These are phyloP conservation scores for Tolypocladium guangdongense DNA, from an alignment of 2,329 filamentous ascomycete species.

Conservation along the genomic window DNA sequence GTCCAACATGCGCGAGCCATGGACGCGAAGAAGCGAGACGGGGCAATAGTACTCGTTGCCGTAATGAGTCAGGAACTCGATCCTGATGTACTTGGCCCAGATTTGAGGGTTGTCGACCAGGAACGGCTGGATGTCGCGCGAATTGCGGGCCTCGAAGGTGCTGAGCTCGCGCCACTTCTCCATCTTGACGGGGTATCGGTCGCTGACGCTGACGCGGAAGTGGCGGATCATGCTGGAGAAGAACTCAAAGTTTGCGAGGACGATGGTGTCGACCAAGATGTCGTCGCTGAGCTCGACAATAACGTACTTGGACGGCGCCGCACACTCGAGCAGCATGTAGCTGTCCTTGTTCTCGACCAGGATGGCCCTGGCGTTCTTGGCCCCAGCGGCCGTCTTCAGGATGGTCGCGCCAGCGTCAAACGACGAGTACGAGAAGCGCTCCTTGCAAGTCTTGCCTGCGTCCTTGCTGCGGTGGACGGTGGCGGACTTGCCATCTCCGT, in stretches of 20 bases:
- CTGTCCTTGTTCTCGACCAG: conserved; percentile 96
- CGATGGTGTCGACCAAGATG: conserved; percentile 81
- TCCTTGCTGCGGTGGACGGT: conserved; percentile 68
- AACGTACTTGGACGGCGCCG: conserved; percentile 78
- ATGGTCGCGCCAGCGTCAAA: conserved; percentile 94
- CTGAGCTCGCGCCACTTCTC: conserved; percentile 89
- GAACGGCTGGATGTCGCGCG: conserved; percentile 88
- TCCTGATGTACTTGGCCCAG: conserved; percentile 84
- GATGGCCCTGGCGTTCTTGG: conserved; percentile 80
- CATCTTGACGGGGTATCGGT: conserved; percentile 83
- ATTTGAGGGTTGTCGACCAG: conserved; percentile 89
- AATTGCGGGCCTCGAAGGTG: conserved; percentile 83
- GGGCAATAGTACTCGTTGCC: conserved; percentile 97
- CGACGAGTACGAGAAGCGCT: conserved; percentile 93
- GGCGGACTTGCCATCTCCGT: conserved; percentile 37
- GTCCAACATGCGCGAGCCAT: conserved; percentile 94
- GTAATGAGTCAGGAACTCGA: conserved; percentile 89
- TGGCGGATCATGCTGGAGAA: conserved; percentile 94
- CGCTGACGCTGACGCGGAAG: conserved; percentile 85
- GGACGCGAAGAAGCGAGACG: conserved; percentile 77
- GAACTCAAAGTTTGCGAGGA: conserved; percentile 98
- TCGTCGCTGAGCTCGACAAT: conserved; percentile 88
- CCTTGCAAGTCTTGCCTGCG: conserved; percentile 94
- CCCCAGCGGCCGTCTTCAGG: conserved; percentile 76
- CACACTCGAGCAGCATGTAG: conserved; percentile 93